These are phyloP conservation scores for Phytopythium boreale DNA, from an alignment of 352 stramenopile genomes.

Conservation along the genomic window DNA sequence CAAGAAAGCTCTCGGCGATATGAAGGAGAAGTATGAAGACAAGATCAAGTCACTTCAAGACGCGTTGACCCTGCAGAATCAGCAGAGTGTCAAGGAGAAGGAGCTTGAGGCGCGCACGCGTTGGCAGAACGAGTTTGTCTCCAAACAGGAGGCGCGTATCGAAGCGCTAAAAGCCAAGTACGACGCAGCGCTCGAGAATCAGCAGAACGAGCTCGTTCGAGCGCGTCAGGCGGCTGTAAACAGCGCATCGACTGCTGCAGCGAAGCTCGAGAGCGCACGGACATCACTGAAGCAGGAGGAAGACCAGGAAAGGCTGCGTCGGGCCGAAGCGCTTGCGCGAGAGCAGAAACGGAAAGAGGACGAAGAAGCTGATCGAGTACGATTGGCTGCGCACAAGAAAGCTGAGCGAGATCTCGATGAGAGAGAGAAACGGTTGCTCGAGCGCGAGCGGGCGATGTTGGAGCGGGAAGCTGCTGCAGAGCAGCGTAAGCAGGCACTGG, in stretches of 20 bases:
- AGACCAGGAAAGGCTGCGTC: constrained; percentile 26
- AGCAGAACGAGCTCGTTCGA: constrained; percentile 49
- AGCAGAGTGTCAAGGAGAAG: constrained; percentile 47
- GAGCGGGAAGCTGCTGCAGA: constrained; percentile 43
- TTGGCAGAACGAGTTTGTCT: constrained; percentile 71
- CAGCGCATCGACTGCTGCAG: constrained; percentile 35
- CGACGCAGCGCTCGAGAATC: constrained; percentile 52
- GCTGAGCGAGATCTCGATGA: constrained; percentile 53
- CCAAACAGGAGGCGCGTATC: constrained; percentile 67
- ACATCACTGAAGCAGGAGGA: constrained; percentile 38
- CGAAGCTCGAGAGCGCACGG: constrained; percentile 48
- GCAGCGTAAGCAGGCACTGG: constrained; percentile 16
- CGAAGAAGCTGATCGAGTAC: constrained; percentile 33
- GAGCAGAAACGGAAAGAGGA: constrained; percentile 41
- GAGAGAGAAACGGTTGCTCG: constrained; percentile 44
- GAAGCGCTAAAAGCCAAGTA: constrained; percentile 72
- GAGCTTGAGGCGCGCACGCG: constrained; percentile 54
- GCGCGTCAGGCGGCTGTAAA: constrained; percentile 50
- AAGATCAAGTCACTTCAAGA: constrained; percentile 49
- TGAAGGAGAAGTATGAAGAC: constrained; percentile 45
- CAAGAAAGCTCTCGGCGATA: constrained; percentile 27
- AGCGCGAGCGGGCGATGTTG: constrained; percentile 38
- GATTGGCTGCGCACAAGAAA: constrained; percentile 32
- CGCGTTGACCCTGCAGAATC: constrained; percentile 38
- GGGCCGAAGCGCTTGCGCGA: constrained; percentile 23